Evolutionary conservation across 768 basidiomycete species (phyloP).

Genomic region (Termitomyces titanicus): DNA sequence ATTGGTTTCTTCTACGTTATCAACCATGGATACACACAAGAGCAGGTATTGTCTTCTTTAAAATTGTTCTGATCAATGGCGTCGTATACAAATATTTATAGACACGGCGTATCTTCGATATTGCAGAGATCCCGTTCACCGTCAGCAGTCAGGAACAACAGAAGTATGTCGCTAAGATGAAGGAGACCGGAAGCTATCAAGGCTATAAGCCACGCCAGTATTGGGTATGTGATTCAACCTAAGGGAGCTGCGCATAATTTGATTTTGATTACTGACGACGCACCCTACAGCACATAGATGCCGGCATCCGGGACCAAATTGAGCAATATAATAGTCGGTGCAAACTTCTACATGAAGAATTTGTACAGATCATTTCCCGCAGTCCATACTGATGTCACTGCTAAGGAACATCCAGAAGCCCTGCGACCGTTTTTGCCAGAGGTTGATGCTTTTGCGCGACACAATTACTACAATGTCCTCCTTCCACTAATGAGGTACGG

Average conservation of each 20-base stretch:
- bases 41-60: slow-evolving; percentile 25
- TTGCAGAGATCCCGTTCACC: slow-evolving; percentile 38
- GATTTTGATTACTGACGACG: background rate
- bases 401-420: slow-evolving; percentile 30
- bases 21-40: slow-evolving; percentile 43
- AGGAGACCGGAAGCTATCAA: slow-evolving; percentile 40
- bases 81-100: too few species aligned
- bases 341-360: background rate
- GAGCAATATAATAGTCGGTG: slow-evolving; percentile 60
- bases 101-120: slow-evolving; percentile 42
- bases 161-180: slow-evolving; percentile 28
- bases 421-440: slow-evolving; percentile 34
- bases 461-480: slow-evolving; percentile 34
- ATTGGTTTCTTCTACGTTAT: slow-evolving; percentile 46
- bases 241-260: background rate
- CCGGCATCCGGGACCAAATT: slow-evolving; percentile 59
- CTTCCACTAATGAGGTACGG: slow-evolving; percentile 31
- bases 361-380: background rate
- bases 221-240: slow-evolving; percentile 11
- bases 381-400: slow-evolving; percentile 33
- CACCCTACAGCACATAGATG: slow-evolving; percentile 50
- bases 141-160: slow-evolving; percentile 37
- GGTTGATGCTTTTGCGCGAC: slow-evolving; percentile 29
- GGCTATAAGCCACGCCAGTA: slow-evolving; percentile 27
- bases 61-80: background rate